These are phyloP conservation scores for Carex littledalei DNA, from an alignment of 176 grass and related monocot genomes.

Conservation along the genomic window DNA sequence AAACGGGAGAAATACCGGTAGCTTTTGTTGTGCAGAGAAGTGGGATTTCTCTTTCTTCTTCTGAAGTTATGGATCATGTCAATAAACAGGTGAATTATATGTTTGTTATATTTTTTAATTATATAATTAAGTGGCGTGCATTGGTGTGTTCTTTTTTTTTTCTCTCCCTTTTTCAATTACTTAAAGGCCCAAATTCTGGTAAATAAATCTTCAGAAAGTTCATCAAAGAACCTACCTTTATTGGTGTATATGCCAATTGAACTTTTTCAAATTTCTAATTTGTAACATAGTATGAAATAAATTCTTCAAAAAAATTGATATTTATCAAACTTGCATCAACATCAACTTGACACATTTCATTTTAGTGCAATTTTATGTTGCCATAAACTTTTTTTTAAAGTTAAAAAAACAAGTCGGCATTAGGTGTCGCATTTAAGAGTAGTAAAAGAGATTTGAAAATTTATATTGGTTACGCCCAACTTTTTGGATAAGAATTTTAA, in stretches of 20 bases:
- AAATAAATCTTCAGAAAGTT: not conserved
- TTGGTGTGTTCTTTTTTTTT: not conserved
- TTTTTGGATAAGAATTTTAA: too few species aligned
- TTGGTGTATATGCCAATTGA: not conserved
- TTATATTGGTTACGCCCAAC: not conserved
- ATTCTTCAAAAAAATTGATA: not conserved
- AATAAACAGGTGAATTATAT: constrained; percentile 63
- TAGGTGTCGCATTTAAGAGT: not conserved
- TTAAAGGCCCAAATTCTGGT: not conserved
- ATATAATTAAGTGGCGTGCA: not conserved
- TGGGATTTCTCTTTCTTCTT: constrained; percentile 58
- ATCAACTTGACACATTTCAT: not conserved
- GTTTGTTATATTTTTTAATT: not conserved
- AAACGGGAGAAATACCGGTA: constrained; percentile 86
- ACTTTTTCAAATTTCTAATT: not conserved
- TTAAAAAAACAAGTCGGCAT: not conserved
- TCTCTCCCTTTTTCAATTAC: not conserved
- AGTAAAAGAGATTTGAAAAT: not conserved
- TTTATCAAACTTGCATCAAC: not conserved
- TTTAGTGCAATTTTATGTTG: not conserved
- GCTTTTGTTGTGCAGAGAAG: constrained; percentile 67
- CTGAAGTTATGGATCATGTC: constrained; percentile 67
- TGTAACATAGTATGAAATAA: not conserved
- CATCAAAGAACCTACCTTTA: not conserved
- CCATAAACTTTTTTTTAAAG: not conserved